Evolutionary conservation across 305 asterid genomes (phyloP).

Genomic region (Ruellia speciosa): DNA sequence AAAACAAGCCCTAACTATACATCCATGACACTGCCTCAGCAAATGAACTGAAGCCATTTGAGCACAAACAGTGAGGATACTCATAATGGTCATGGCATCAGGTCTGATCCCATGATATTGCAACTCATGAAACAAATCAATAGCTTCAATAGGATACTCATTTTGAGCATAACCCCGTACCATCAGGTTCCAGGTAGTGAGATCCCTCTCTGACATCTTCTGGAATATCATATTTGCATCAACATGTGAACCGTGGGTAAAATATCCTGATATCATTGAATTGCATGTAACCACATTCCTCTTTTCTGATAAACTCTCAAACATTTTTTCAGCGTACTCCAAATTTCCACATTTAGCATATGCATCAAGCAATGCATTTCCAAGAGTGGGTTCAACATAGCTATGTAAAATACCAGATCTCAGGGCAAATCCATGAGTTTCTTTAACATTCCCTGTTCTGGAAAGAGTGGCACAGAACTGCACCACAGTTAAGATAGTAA

Average conservation of each 20-base stretch:
- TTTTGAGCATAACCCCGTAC: conserved; percentile 57
- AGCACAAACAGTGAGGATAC: conserved; percentile 64
- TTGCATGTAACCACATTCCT: conserved; percentile 60
- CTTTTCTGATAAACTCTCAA: conserved; percentile 43
- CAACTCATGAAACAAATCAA: conserved; percentile 47
- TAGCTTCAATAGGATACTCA: conserved; percentile 51
- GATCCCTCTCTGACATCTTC: conserved; percentile 56
- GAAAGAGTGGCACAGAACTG: conserved; percentile 38
- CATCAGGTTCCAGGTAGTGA: conserved; percentile 76
- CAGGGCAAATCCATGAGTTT: conserved; percentile 67
- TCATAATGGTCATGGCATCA: conserved; percentile 57
- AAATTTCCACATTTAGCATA: conserved; percentile 65
- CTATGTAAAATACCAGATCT: conserved; percentile 35
- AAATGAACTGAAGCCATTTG: conserved; percentile 59
- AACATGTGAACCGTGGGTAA: conserved; percentile 32
- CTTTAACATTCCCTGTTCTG: conserved; percentile 45
- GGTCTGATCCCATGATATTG: conserved; percentile 49
- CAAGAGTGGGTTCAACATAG: conserved; percentile 50
- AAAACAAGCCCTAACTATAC: conserved; percentile 41
- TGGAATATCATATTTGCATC: conserved; percentile 49
- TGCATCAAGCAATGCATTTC: conserved; percentile 71
- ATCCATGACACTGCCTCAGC: conserved; percentile 77
- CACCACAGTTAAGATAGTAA: conserved; percentile 51
- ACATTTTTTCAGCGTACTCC: conserved; percentile 43
- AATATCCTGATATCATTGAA: conserved; percentile 61